Percentiles rank a stretch among this genome's conserved stretches.
Evolutionary conservation across 2,329 filamentous ascomycete species (phyloP).

Genomic region (Fusarium chlamydosporum): DNA sequence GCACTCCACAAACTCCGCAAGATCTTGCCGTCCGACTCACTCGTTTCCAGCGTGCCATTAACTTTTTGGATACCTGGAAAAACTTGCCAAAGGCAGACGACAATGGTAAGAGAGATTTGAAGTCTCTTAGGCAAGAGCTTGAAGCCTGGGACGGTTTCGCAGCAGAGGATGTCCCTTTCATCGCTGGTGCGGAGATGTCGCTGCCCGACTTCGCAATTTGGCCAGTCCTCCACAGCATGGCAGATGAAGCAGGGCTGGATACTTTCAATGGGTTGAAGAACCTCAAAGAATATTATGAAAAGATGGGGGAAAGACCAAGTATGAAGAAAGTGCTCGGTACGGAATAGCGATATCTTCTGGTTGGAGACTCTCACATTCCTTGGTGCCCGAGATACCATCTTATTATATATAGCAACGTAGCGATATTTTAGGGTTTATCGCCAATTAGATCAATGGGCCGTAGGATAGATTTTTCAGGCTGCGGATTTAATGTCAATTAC

Average conservation of each 20-base stretch:
- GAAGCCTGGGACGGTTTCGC: slow-evolving; percentile 59
- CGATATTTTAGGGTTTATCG: not conserved
- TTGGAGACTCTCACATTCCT: not conserved
- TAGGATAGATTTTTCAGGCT: not conserved
- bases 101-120: slow-evolving; percentile 30
- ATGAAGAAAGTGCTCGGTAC: slow-evolving; percentile 46
- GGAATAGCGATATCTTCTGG: not conserved
- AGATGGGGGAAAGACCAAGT: slow-evolving; percentile 44
- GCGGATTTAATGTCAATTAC: slow-evolving; percentile 8
- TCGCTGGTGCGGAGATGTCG: slow-evolving; percentile 60
- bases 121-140: slow-evolving; percentile 54
- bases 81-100: slow-evolving; percentile 17
- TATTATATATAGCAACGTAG: not conserved
- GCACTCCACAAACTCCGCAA: slow-evolving; percentile 43
- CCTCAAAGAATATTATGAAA: slow-evolving; percentile 59
- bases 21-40: slow-evolving; percentile 57
- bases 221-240: slow-evolving; percentile 67
- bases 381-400: not conserved
- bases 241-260: slow-evolving; percentile 53
- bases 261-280: slow-evolving; percentile 51
- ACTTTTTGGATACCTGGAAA: slow-evolving; percentile 57
- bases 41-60: slow-evolving; percentile 59
- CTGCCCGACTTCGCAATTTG: slow-evolving; percentile 71
- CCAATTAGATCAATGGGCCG: not conserved
- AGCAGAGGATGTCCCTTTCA: slow-evolving; percentile 57